Conservation (phyloP, 169 alveolate genomes). For the Theileria annulata region DNA sequence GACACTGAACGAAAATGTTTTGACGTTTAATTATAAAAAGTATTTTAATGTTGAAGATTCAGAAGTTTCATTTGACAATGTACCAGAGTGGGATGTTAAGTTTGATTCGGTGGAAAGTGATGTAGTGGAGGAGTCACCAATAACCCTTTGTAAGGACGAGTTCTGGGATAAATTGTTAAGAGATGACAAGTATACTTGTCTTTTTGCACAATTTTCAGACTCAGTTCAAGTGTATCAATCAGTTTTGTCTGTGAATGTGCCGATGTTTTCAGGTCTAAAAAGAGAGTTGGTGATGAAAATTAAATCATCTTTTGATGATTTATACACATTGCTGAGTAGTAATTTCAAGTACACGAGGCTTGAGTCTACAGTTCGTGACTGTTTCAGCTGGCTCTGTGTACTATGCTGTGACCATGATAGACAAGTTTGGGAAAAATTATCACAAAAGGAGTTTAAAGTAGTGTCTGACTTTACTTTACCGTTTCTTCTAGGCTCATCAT, state of each 20-base stretch:
- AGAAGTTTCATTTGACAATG: background rate
- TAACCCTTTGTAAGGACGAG: conserved; percentile 48
- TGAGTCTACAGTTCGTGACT: conserved; percentile 18
- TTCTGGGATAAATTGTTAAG: conserved; percentile 22
- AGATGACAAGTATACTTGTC: conserved; percentile 25
- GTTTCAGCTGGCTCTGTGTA: conserved; percentile 65
- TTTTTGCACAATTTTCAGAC: conserved; percentile 47
- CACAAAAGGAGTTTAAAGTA: conserved; percentile 15
- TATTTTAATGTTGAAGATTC: background rate
- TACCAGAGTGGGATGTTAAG: conserved; percentile 42
- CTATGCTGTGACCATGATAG: conserved; percentile 54
- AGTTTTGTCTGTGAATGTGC: conserved; percentile 36
- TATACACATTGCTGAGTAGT: conserved; percentile 12
- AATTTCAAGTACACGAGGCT: background rate
- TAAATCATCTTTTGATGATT: conserved; percentile 30
- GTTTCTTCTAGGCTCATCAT: conserved; percentile 58
- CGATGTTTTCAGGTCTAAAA: conserved; percentile 47
- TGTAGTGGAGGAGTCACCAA: background rate
- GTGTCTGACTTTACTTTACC: conserved; percentile 57
- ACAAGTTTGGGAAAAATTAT: conserved; percentile 31
- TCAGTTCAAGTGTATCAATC: conserved; percentile 63
- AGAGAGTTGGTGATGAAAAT: conserved; percentile 51
- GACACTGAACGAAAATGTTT: background rate
- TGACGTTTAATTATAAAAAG: background rate
- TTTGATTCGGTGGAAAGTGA: conserved; percentile 26